Evolutionary conservation across 2,329 filamentous ascomycete species (phyloP), one percentile per base, ranked within the genome.

Genomic region (Penicillium sp.): DNA sequence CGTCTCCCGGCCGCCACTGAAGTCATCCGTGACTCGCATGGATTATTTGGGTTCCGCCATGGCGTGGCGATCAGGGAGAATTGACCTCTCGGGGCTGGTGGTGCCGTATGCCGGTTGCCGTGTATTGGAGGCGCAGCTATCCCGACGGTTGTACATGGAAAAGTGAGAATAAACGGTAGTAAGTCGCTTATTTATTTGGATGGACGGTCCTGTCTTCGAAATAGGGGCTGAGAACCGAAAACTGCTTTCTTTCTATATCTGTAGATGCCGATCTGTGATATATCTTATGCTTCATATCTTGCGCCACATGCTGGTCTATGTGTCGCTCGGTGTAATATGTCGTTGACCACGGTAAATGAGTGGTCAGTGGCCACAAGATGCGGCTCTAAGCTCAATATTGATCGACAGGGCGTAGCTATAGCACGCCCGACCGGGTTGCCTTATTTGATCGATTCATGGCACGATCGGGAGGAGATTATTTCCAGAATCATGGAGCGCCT

Each of bases 1-100:
- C 51, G 42, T 53, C 52, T 59, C 52, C 55, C 53, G 53, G 37
- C 31, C 44, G 57, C 55, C 53, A 44, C 55, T 54, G 51, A 56
- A 43, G 49, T 59, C 57, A 59, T 47, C n/a, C n/a, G 25, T 41
- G 38, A 33, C 28, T 52, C 24, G 29, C 47, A 25, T 44, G 42
- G 25, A 28, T 45, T 48, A 42, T 29, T 38, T 12, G 10, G 37
- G 42, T 20, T 29, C 42, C 39, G 50, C 55, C 53, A 48, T 46
- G 56, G 55, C 56, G 49, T 49, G 54, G 27, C 45, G 56, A 52
- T 58, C 56, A 44, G 29, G 18, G 32, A 38, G 39, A 52, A 53
- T 12, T 31, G 47, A n/a, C 33, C 37, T 31, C 33, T 38, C 40
- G 28, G 47, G 18, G 33, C 45, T 46, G 40, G 42, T 35, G 15